These are phyloP conservation scores for Oxyria digyna DNA, from an alignment of 148 eudicot species.

Conservation along the genomic window DNA sequence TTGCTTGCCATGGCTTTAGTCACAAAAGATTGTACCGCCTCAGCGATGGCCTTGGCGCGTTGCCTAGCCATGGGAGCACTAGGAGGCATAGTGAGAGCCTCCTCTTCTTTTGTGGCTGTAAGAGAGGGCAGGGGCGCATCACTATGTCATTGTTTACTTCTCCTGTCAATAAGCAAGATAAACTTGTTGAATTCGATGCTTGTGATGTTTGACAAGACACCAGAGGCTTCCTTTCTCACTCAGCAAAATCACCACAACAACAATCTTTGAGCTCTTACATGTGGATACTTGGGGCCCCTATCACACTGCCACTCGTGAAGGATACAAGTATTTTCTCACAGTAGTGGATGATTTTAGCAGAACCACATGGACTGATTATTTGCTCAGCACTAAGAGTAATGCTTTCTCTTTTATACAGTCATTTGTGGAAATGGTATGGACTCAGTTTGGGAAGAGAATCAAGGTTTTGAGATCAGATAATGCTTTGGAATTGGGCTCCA, in stretches of 20 bases:
- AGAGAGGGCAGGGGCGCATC: too few species aligned
- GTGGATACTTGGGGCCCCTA: not conserved
- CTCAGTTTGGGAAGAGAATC: not conserved
- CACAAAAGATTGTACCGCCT: too few species aligned
- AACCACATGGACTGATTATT: not conserved
- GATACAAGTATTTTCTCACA: not conserved
- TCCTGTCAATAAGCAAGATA: too few species aligned
- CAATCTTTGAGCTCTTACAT: not conserved
- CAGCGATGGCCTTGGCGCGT: too few species aligned
- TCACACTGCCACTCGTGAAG: not conserved
- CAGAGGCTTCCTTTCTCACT: not conserved
- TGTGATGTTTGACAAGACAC: not conserved
- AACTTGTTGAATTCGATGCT: not conserved
- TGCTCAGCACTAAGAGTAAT: not conserved
- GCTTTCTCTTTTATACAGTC: not conserved
- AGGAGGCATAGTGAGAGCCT: too few species aligned
- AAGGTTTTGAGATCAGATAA: not conserved
- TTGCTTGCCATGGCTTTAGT: too few species aligned
- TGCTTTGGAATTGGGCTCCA: not conserved
- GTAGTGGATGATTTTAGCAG: not conserved
- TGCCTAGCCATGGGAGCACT: too few species aligned
- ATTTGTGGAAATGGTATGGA: not conserved
- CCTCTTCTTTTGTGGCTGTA: too few species aligned
- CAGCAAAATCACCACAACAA: not conserved
- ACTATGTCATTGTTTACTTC: not conserved